Base-by-base conservation (phyloP, 306 rosid genomes). In the Bauhinia variegata region DNA sequence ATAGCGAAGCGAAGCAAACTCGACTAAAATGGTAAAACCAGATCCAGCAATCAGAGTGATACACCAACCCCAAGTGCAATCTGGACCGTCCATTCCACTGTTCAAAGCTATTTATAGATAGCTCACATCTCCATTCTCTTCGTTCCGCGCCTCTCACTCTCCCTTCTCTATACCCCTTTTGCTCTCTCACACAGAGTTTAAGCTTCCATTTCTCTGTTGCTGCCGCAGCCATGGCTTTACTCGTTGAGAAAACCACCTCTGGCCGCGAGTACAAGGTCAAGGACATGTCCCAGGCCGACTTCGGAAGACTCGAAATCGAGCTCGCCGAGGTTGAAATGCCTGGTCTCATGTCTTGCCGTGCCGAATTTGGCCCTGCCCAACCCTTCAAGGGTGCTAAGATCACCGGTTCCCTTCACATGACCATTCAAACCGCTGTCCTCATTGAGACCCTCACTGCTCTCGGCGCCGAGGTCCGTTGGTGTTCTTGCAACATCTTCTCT, bases 381-480 rank as follows among this genome's bases (percentile, higher is more conserved):
- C 98, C 98, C 17, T 88, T 93, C 73, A 89, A 93, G 61, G 98
- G 97, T 0, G 95, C 96, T 6, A 75, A 13, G 4, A 93, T 93
- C 85, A 93, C 98, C 11, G 98, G 98, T 11, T 93, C 97, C 0
- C 97, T 93, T n/a, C 98, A 93, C 87, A 93, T 93, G 98, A 93
- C 97, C 19, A 89, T 93, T 47, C 97, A 93, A 43, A 93, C 98
- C 50, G 98, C 97, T 13, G 98, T 93, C 68, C 96, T 93, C 38
- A 93, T 93, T 37, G 98, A 93, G 60, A 93, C 98, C 76, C 88
- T 89, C 16, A 93, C 98, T 17, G 91, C 98, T 9, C 96, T 93
- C 67, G 98, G 98, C 16, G 96, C 98, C 0, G 90, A 93, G 60
- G 98, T 93, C 56, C 88, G 98, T 11, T 93, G 98, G 98, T 89